Base-by-base conservation (phyloP, 2,329 filamentous ascomycete species). In the Colletotrichum orbiculare region DNA sequence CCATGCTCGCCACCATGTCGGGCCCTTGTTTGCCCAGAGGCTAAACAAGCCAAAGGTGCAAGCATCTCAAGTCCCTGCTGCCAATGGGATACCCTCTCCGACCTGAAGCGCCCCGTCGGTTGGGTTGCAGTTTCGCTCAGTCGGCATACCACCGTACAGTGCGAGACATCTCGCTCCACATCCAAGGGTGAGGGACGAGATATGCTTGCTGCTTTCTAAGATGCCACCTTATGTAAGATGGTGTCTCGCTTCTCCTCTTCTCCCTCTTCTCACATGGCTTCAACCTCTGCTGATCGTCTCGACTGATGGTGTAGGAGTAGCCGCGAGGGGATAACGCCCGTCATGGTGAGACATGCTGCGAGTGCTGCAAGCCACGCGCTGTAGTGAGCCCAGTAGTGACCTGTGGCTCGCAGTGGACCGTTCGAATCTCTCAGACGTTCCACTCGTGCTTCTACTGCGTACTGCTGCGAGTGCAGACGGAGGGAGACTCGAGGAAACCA, bases 321-420 rank as follows among this genome's bases (percentile, higher is more conserved):
- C 6, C 45, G 56, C 39, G 10, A 49, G 49, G 35, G 60, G 33
- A 11, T 38, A 35, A 50, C 58, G 57, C 45, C 62, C 62, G 57
- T 42, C 62, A 15, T 55, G 35, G 41, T 65, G 62, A 62, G 58
- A 65, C 62, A 65, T 48, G 47, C 62, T 43, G 52, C 46, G 52
- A 43, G 33, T 46, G 53, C 33, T 34, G 47, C 46, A 46, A 62
- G 15, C 42, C 50, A 43, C 52, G 50, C 25, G 17, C n/a, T 46
- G n/a, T 13, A 50, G 39, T 15, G 35, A 42, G 38, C 34, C 49
- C 45, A n/a, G 38, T 42, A 17, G 54, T 38, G 25, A 45, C 33
- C 42, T 37, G 4, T 25, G 25, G 48, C 49, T 53, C 13, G 33
- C 38, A 45, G 39, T 47, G 56, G 13, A n/a, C 34, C n/a, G 37